Evolutionary conservation across 495 filamentous ascomycete genomes (phyloP), one percentile per base, ranked within the genome.

Genomic region (Podospora australis): DNA sequence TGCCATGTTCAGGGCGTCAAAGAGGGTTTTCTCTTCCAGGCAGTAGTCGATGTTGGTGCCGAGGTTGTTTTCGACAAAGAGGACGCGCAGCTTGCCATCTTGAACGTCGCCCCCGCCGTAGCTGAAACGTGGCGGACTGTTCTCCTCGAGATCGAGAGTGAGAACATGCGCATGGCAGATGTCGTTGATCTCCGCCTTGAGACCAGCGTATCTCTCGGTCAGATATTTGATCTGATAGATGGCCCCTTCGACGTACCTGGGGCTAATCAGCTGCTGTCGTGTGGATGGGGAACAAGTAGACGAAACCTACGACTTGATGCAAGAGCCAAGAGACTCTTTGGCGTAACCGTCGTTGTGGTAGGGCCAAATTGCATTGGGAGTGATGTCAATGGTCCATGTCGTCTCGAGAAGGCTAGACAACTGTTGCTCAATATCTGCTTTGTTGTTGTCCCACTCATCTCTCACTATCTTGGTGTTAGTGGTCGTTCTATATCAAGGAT

Each of bases 381-480:
- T 68, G 42, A 74, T 61, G 19, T 76, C 71, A 26, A 76, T 55
- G 8, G 64, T 74, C 75, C 74, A 79, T 10, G 64, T 45, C 22
- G 58, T 55, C 22, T 72, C 71, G 5, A 78, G 59, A 35, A 67
- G 13, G 0, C 67, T 58, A 5, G 69, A 66, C 22, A 79, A 48
- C 44, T 72, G 56, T 20, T 58, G 44, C 49, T 77, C 72, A 3
- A 71, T 46, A 24, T 69, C 67, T 4, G 52, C 48, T 52, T 71
- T 73, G 49, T 70, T 72, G 42, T 53, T 63, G n/a, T 76, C 73
- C 63, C 64, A 78, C 19, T 69, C 68, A 49, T 79, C 76, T 3
- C 76, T 70, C 51, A 79, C 74, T 78, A 19, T 3, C 11, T 19
- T 16, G 17, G 16, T 29, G 6, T n/a, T 34, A 23, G 24, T 13